These are phyloP conservation scores for Plectosphaerella cucumerina DNA, from an alignment of 2,329 filamentous ascomycete species.

Conservation along the genomic window DNA sequence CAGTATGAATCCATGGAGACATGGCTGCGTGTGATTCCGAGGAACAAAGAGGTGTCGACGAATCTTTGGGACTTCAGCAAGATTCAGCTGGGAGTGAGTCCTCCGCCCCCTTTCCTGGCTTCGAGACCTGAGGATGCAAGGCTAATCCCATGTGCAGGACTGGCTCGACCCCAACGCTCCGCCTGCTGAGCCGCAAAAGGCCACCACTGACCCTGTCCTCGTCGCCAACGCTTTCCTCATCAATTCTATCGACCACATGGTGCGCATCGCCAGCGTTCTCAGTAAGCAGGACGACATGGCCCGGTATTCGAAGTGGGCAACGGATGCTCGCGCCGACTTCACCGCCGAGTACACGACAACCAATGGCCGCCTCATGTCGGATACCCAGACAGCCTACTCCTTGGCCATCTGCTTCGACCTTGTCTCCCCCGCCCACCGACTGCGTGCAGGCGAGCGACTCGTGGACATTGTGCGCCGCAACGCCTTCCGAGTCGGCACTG, in stretches of 20 bases:
- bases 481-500: slow-evolving; percentile 12
- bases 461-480: slow-evolving; percentile 3
- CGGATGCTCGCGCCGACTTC: slow-evolving; percentile 10
- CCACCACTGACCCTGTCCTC: slow-evolving; percentile 20
- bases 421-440: neutral
- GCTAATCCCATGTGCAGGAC: slow-evolving; percentile 8
- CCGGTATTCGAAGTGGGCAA: neutral
- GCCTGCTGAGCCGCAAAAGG: slow-evolving; percentile 18
- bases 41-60: neutral
- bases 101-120: neutral
- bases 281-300: neutral
- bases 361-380: slow-evolving; percentile 11
- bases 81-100: slow-evolving; percentile 5
- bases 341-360: slow-evolving; percentile 15
- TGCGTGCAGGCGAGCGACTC: slow-evolving; percentile 2
- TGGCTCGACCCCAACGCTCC: slow-evolving; percentile 28
- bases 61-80: slow-evolving; percentile 4
- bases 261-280: neutral
- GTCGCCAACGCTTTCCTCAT: slow-evolving; percentile 27
- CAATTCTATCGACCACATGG: slow-evolving; percentile 4
- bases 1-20: slow-evolving; percentile 6
- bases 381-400: slow-evolving; percentile 15
- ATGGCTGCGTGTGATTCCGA: neutral
- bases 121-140: neutral
- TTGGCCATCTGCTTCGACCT: slow-evolving; percentile 16